Evolutionary conservation across 306 rosid genomes (phyloP), one percentile per base, ranked within the genome.

Genomic region (Oxytropis ochrocephala): DNA sequence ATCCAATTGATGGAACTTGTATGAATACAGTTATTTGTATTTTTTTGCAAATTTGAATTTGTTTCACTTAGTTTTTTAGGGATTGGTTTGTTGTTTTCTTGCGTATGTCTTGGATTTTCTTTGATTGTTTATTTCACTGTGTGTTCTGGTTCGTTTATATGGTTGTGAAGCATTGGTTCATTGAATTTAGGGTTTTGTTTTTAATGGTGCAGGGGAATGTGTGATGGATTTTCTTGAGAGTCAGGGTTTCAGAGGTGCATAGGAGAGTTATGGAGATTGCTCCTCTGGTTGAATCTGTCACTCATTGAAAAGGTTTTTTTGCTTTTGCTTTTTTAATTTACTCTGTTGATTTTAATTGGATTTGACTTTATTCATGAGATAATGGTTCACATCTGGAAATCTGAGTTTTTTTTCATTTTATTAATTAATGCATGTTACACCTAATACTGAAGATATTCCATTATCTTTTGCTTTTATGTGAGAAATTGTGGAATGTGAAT

Each of bases 201-300:
- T 85, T 81, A 11, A 46, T 81, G 79, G 24, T 48, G 39, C 76
- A 78, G 84, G 57, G 69, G 67, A 82, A 79, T 81, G 89, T 76
- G 75, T 79, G 67, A 81, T 90, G 96, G 80, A 70, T 80, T 86
- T 58, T 78, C 19, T 46, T 58, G 75, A 79, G 80, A 73, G 73
- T 67, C 71, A 67, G 72, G 72, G 76, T 67, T 57, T 81, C 72
- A 69, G 67, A 67, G 76, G 68, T 39, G 74, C 59, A 76, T 76
- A 70, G 73, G 49, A 69, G 78, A 71, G 76, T 72, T 47, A 52
- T 67, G 78, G 71, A 71, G 73, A 49, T 55, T 75, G 54, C 51
- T 75, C 49, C 66, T 85, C 58, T 63, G 73, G 74, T 73, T 81
- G 61, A 71, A 76, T 73, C 62, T 83, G 77, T 76, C 76, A 74